phyloP scores from a whole-genome alignment of 768 basidiomycete species.

The Lactifluus subvellereus region DNA sequence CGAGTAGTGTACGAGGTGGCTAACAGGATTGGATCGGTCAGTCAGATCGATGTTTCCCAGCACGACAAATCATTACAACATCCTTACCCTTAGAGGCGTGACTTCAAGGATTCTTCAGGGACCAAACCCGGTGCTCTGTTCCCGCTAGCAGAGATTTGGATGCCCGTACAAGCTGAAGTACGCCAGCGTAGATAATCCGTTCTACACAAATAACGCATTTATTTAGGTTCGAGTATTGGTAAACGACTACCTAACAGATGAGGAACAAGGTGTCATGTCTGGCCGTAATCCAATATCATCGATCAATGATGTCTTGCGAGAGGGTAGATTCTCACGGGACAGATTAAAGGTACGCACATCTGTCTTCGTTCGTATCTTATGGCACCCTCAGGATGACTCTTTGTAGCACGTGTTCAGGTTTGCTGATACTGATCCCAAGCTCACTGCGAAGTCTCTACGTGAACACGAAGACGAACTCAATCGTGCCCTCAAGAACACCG shows the following conservation, averaged over 20 bases:
- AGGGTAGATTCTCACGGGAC: conserved; percentile 74
- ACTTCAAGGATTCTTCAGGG: conserved; percentile 84
- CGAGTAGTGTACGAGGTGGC: conserved; percentile 87
- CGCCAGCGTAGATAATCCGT: conserved; percentile 17
- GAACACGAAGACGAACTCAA: conserved; percentile 81
- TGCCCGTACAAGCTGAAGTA: conserved; percentile 85
- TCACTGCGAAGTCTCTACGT: conserved; percentile 59
- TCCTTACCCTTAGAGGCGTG: conserved; percentile 55
- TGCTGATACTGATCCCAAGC: conserved; percentile 79
- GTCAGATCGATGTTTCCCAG: conserved; percentile 31
- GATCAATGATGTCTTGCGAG: conserved; percentile 88
- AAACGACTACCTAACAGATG: conserved; percentile 88
- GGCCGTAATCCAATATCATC: conserved; percentile 87
- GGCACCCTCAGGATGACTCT: neutral
- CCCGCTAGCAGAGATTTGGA: conserved; percentile 83
- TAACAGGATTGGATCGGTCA: conserved; percentile 83
- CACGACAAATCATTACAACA: neutral
- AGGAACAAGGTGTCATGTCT: conserved; percentile 70
- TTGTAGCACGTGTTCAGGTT: conserved; percentile 83
- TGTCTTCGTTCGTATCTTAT: neutral
- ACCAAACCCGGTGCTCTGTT: conserved; percentile 72
- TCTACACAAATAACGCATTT: conserved; percentile 6
- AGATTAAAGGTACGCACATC: conserved; percentile 55
- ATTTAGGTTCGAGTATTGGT: conserved; percentile 74
- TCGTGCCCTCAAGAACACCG: conserved; percentile 77